Conservation (phyloP, 164 flowering plant genomes). For the Vitis amurensis region DNA sequence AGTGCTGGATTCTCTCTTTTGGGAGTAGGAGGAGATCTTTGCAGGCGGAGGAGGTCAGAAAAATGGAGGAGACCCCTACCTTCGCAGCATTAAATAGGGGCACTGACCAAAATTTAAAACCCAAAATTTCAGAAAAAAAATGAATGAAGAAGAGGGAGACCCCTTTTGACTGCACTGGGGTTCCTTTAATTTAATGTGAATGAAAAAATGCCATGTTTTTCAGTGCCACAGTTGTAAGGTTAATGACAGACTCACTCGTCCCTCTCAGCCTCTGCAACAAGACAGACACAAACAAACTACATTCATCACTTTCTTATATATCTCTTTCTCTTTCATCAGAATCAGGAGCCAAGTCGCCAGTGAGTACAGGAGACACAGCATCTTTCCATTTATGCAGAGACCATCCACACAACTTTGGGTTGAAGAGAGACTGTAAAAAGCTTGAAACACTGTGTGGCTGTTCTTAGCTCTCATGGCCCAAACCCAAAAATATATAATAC, state of each 20-base stretch:
- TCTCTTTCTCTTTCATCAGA: slow-evolving; percentile 8
- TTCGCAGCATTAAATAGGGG: slow-evolving; percentile 15
- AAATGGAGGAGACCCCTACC: slow-evolving; percentile 3
- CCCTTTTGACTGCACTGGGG: slow-evolving; percentile 26
- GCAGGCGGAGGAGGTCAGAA: slow-evolving; percentile 16
- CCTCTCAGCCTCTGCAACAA: slow-evolving; percentile 28
- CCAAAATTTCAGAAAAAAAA: slow-evolving; percentile 1
- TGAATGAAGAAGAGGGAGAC: slow-evolving; percentile 15
- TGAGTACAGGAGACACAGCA: slow-evolving; percentile 21
- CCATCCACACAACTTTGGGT: slow-evolving; percentile 17
- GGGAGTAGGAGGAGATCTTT: slow-evolving; percentile 24
- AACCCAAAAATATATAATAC: too few species aligned
- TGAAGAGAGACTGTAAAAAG: background rate
- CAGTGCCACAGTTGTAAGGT: slow-evolving; percentile 63
- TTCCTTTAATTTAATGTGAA: slow-evolving; percentile 23
- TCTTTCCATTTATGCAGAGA: slow-evolving; percentile 30
- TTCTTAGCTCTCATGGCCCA: too few species aligned
- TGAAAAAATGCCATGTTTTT: slow-evolving; percentile 54
- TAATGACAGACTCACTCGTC: slow-evolving; percentile 42
- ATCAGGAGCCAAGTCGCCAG: slow-evolving; percentile 27
- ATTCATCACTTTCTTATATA: slow-evolving; percentile 4
- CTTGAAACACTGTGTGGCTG: too few species aligned
- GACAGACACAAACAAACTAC: slow-evolving; percentile 30
- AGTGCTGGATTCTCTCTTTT: slow-evolving; percentile 21
- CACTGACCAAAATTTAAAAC: slow-evolving; percentile 21